Conservation (phyloP, 2,329 filamentous ascomycete genomes). For the Pseudogymnoascus destructans region DNA sequence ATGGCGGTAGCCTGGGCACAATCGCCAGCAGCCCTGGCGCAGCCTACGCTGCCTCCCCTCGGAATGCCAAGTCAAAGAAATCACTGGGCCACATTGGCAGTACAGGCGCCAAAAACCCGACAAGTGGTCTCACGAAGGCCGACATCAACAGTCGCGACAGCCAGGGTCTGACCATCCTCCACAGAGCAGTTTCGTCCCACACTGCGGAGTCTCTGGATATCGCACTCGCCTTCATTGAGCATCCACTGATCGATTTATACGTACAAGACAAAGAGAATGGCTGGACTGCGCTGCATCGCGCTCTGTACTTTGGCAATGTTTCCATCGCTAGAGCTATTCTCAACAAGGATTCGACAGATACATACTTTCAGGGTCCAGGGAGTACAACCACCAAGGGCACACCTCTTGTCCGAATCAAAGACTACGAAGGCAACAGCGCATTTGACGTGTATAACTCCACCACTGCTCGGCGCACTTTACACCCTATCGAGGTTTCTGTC, state of each 20-base stretch:
- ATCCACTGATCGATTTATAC: constrained; percentile 76
- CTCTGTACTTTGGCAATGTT: constrained; percentile 80
- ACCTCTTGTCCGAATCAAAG: constrained; percentile 84
- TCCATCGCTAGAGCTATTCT: constrained; percentile 73
- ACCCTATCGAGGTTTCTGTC: constrained; percentile 21
- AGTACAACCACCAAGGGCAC: constrained; percentile 45
- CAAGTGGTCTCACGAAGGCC: constrained; percentile 34
- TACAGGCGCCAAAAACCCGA: constrained; percentile 32
- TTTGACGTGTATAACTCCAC: constrained; percentile 87
- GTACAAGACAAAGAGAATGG: constrained; percentile 81
- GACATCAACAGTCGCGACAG: constrained; percentile 81
- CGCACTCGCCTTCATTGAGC: constrained; percentile 64
- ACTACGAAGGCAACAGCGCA: constrained; percentile 85
- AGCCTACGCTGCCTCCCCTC: constrained; percentile 35
- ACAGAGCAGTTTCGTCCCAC: constrained; percentile 69
- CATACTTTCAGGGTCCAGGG: constrained; percentile 45
- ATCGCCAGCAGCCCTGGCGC: constrained; percentile 23
- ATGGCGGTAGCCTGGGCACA: constrained; percentile 30
- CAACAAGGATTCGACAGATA: constrained; percentile 51
- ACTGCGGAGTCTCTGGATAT: constrained; percentile 58
- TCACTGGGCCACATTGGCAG: constrained; percentile 36
- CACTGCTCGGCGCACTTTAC: constrained; percentile 63
- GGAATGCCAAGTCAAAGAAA: constrained; percentile 39
- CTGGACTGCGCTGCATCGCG: constrained; percentile 89
- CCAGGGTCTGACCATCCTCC: constrained; percentile 67